Evolutionary conservation across 768 basidiomycete genomes (phyloP).

Genomic region (Suillus hirtellus): DNA sequence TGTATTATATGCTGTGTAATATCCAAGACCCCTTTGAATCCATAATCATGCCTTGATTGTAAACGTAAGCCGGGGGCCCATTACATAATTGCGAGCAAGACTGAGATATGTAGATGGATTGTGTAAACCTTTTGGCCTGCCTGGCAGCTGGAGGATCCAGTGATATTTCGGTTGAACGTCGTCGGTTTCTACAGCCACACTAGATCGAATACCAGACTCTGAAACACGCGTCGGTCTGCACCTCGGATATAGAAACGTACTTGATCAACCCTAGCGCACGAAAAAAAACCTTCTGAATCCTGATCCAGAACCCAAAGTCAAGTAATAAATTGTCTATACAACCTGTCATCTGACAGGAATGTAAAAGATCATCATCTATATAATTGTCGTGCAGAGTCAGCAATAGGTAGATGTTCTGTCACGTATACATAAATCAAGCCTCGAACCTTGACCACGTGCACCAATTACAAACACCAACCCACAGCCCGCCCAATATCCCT

Average conservation of each 20-base stretch:
- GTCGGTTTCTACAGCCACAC: not conserved
- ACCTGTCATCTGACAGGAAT: not conserved
- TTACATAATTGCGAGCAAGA: not conserved
- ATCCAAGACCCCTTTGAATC: not conserved
- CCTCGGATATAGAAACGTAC: not conserved
- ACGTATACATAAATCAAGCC: not conserved
- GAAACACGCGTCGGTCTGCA: not conserved
- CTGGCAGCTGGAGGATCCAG: not conserved
- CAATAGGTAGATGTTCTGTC: not conserved
- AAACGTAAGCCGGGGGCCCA: not conserved
- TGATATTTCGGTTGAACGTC: not conserved
- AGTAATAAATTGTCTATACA: not conserved
- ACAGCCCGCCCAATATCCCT: slow-evolving; percentile 62
- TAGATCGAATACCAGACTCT: not conserved
- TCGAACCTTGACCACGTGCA: not conserved
- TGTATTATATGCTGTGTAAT: not conserved
- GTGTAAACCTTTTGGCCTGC: not conserved
- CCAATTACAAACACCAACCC: slow-evolving; percentile 62
- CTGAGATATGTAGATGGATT: not conserved
- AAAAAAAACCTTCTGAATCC: not conserved
- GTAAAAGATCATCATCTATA: not conserved
- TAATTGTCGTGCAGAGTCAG: not conserved
- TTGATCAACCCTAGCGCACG: not conserved
- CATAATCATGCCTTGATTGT: not conserved
- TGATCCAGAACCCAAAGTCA: not conserved